Evolutionary conservation across 2,329 filamentous ascomycete genomes (phyloP).

Genomic region (Gaeumannomyces sp.): DNA sequence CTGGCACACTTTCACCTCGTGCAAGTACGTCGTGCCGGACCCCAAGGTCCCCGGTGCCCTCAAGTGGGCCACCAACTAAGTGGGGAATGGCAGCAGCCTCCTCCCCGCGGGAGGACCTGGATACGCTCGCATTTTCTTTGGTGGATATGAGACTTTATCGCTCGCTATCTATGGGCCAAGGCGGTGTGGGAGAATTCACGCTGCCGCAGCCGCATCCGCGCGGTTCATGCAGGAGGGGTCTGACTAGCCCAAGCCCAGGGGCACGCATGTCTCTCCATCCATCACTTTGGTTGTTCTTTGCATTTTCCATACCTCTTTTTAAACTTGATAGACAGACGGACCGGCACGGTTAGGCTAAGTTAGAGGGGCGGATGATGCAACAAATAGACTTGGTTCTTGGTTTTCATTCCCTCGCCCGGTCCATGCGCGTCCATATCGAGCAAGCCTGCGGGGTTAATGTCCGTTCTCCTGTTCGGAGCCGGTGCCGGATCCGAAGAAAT

Average conservation of each 20-base stretch:
- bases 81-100: too few relatives aligned
- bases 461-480: too few relatives aligned
- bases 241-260: not conserved
- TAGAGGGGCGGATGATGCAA: not conserved
- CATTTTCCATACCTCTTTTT: not conserved
- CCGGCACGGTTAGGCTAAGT: not conserved
- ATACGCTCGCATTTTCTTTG: not conserved
- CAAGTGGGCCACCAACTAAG: slow-evolving; percentile 24
- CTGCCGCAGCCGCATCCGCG: too few relatives aligned
- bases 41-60: slow-evolving; percentile 28
- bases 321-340: not conserved
- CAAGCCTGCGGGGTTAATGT: too few relatives aligned
- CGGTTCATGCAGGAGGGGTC: not conserved
- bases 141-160: not conserved
- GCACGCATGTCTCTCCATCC: not conserved
- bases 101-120: not conserved
- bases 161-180: not conserved
- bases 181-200: not conserved
- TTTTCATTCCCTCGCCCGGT: not conserved
- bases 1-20: slow-evolving; percentile 38
- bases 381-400: not conserved
- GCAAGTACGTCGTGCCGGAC: slow-evolving; percentile 41
- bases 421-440: not conserved
- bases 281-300: not conserved
- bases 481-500: too few relatives aligned